phyloP scores from a whole-genome alignment of 148 eudicot species.

The Rhododendron ferrugineum region DNA sequence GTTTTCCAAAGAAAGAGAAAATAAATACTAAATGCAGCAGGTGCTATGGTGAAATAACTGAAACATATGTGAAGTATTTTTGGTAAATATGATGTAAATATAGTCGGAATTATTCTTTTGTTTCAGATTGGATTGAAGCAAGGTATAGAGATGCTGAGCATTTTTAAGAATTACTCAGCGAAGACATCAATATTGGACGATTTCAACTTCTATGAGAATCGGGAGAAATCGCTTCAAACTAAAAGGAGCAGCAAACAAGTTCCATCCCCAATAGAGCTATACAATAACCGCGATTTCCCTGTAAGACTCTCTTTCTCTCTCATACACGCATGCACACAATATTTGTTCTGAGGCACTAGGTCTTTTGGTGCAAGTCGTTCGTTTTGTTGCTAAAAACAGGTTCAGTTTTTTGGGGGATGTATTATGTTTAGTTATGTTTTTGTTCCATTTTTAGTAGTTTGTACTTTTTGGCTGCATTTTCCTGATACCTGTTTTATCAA shows the following conservation, averaged over 20 bases:
- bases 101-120: neutral
- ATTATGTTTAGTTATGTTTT: neutral
- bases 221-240: conserved; percentile 49
- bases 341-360: neutral
- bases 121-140: conserved; percentile 69
- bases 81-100: neutral
- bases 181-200: conserved; percentile 67
- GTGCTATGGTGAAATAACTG: neutral
- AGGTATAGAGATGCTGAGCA: conserved; percentile 78
- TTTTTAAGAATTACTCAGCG: conserved; percentile 56
- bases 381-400: neutral
- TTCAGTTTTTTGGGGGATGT: neutral
- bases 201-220: conserved; percentile 64
- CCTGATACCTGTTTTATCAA: neutral
- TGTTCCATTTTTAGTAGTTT: neutral
- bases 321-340: neutral
- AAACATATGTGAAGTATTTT: no score
- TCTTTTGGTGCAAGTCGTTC: neutral
- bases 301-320: conserved; percentile 25
- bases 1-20: neutral
- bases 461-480: neutral
- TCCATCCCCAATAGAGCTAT: conserved; percentile 25
- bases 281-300: conserved; percentile 2
- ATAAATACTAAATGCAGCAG: neutral
- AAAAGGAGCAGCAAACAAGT: conserved; percentile 45